These are phyloP conservation scores for Clitopilus passeckerianus DNA, from an alignment of 768 basidiomycete genomes.

Conservation along the genomic window DNA sequence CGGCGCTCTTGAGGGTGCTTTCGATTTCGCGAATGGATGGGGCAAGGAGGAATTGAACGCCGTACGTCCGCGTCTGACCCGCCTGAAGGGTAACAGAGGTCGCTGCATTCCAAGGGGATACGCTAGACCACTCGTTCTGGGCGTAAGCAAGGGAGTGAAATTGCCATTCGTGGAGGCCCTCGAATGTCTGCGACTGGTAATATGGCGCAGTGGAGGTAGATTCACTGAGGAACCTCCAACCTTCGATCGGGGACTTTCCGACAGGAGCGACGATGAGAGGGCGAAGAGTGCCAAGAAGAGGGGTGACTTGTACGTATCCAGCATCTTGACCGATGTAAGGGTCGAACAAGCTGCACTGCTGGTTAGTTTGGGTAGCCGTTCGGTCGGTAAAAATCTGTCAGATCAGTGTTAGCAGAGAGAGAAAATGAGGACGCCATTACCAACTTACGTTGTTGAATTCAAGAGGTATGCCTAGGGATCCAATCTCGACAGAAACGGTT, in stretches of 20 bases:
- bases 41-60: constrained; percentile 46
- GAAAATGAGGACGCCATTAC: background rate
- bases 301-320: constrained; percentile 48
- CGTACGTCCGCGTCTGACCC: constrained; percentile 46
- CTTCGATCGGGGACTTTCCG: constrained; percentile 46
- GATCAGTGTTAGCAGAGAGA: background rate
- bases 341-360: constrained; percentile 48
- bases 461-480: constrained; percentile 45
- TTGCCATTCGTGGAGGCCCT: constrained; percentile 56
- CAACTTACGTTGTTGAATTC: constrained; percentile 51
- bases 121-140: constrained; percentile 46
- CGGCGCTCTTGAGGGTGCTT: constrained; percentile 30
- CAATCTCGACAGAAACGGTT: constrained; percentile 44
- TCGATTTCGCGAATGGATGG: constrained; percentile 48
- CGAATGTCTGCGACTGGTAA: constrained; percentile 59
- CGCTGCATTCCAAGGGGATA: constrained; percentile 51
- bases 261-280: constrained; percentile 46
- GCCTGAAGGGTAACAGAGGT: constrained; percentile 42
- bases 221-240: constrained; percentile 54
- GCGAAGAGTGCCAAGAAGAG: constrained; percentile 48
- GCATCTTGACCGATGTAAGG: constrained; percentile 56
- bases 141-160: constrained; percentile 55
- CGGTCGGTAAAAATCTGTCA: constrained; percentile 50
- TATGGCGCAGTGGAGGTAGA: constrained; percentile 36
- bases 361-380: constrained; percentile 46